Base-by-base conservation (phyloP, 2,329 filamentous ascomycete genomes). In the Colletotrichum tamarilloi region DNA sequence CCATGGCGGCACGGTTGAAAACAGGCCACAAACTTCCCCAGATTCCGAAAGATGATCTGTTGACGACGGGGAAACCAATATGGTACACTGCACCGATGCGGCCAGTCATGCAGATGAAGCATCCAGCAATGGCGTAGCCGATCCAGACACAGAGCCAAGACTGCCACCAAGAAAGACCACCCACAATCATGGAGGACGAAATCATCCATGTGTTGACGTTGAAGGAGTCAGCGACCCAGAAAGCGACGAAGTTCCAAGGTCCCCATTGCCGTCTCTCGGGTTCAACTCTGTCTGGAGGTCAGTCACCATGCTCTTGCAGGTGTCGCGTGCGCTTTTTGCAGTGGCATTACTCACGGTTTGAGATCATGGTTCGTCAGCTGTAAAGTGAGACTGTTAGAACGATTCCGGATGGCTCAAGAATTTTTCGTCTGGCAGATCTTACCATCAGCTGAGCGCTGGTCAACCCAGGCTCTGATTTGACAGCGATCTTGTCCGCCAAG, bases 21-120 rank as follows among this genome's bases (percentile, higher is more conserved):
- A 97, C 92, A 0, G 95, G 95, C 95, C 95, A 97, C 64, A 97
- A 83, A 32, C 92, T 92, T 1, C 95, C 95, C 93, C 94, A 98
- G 68, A 97, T 93, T 16, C 95, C 95, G 78, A 97, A 98, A 0
- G 92, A 94, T 0, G 94, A 87, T 68, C 95, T 88, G 76, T 88
- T 90, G 38, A 93, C 92, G 46, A 98, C 94, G 1, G 95, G 95
- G 80, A 98, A 98, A 1, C 94, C 93, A 76, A 98, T 94, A 81
- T 98, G 95, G 81, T 98, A 98, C 24, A 89, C 90, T 9, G 95
- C 94, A 72, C 95, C 95, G 62, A 97, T 95, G 62, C 94, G 91
- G 76, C 94, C 95, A 6, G 94, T 97, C 75, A 92, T 75, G 78
- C 91, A 93, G 75, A 97, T 88, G 82, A 98, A 97, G 79, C 84